Evolutionary conservation across 2,329 filamentous ascomycete genomes (phyloP).

Genomic region (Leptographium wingfieldii): DNA sequence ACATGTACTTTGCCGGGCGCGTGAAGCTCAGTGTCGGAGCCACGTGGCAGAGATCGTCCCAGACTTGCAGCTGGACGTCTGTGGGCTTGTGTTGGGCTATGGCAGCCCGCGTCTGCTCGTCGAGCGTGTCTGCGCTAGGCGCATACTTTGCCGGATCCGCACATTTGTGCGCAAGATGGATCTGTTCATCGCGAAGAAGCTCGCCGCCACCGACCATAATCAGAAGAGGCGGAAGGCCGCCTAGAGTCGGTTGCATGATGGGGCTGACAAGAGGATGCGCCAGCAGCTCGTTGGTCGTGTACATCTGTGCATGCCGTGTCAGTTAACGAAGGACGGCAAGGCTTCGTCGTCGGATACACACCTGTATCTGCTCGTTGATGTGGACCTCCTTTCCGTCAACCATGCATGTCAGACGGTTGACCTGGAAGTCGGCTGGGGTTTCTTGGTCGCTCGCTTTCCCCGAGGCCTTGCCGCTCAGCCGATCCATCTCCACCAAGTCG

Average conservation of each 20-base stretch:
- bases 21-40: conserved; percentile 91
- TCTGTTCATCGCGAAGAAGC: conserved; percentile 82
- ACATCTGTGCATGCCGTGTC: conserved; percentile 31
- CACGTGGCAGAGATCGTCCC: conserved; percentile 92
- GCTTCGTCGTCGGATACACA: conserved; percentile 22
- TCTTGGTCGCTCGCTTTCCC: not conserved
- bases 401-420: conserved; percentile 9
- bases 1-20: conserved; percentile 93
- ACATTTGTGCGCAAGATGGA: conserved; percentile 89
- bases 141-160: conserved; percentile 70
- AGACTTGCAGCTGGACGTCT: conserved; percentile 86
- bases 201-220: conserved; percentile 84
- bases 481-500: conserved; percentile 45
- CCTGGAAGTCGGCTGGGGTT: conserved; percentile 3
- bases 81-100: conserved; percentile 66
- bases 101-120: conserved; percentile 45
- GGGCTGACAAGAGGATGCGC: conserved; percentile 85
- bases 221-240: conserved; percentile 76
- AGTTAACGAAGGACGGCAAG: not conserved
- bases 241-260: conserved; percentile 73
- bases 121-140: conserved; percentile 50
- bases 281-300: conserved; percentile 72
- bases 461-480: conserved; percentile 25
- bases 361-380: conserved; percentile 86
- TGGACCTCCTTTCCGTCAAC: conserved; percentile 50